Percentiles rank a stretch among this genome's conserved stretches.
Evolutionary conservation across 2,329 filamentous ascomycete genomes (phyloP).

Genomic region (Penicillium aurantiogriseum): DNA sequence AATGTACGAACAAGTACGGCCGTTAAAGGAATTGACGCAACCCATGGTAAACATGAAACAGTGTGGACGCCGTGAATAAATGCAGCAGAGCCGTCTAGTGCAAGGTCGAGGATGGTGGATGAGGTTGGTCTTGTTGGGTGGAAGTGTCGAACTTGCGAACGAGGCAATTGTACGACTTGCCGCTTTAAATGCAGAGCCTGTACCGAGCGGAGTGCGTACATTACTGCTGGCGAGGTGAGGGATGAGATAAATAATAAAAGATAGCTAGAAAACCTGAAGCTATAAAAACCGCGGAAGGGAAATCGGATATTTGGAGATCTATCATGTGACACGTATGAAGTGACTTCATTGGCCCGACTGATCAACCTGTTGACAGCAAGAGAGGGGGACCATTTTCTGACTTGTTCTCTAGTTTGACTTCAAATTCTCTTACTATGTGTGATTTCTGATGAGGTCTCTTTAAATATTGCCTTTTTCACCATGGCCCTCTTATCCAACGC

Average conservation of each 20-base stretch:
- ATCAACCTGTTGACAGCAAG: constrained; percentile 24
- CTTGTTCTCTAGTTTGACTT: constrained; percentile 1
- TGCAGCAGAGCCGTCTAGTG: constrained; percentile 46
- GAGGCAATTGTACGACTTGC: constrained; percentile 3
- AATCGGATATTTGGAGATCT: neutral
- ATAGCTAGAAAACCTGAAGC: neutral
- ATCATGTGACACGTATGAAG: constrained; percentile 27
- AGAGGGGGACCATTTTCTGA: constrained; percentile 8
- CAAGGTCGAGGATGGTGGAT: constrained; percentile 39
- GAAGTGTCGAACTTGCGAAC: constrained; percentile 46
- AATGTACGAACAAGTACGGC: constrained; percentile 52
- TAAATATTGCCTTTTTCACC: constrained; percentile 14
- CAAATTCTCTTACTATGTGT: constrained; percentile 21
- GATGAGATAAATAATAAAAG: neutral
- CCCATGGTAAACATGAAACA: constrained; percentile 53
- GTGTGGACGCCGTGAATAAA: constrained; percentile 53
- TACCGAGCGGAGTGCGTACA: constrained; percentile 15
- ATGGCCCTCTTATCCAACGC: constrained; percentile 38
- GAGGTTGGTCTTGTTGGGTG: constrained; percentile 48
- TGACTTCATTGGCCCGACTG: constrained; percentile 14
- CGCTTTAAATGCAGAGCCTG: constrained; percentile 2
- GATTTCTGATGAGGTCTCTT: constrained; percentile 16
- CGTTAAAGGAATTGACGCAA: constrained; percentile 53
- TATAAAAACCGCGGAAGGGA: constrained; percentile 6
- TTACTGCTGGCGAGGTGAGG: neutral